Base-by-base conservation (phyloP, 495 filamentous ascomycete species). In the Hyaloscypha bicolor region DNA sequence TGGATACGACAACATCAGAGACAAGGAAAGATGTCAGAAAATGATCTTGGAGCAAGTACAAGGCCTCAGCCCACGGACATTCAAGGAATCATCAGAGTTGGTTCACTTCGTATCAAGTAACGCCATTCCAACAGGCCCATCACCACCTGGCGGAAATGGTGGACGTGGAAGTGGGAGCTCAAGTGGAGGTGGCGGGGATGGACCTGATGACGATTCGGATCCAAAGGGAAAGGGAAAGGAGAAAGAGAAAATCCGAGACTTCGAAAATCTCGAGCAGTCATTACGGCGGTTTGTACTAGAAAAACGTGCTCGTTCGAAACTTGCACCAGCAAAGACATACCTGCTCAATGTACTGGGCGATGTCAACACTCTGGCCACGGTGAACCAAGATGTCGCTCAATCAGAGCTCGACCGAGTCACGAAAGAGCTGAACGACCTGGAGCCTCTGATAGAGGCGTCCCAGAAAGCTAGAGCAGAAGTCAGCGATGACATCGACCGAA, bases 91-190 rank as follows among this genome's bases (percentile, higher is more conserved):
- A 9, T 84, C 86, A 12, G 95, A 99, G 69, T 82, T 99, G 3
- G 95, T 99, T 16, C 95, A 99, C 74, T 99, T 98, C 71, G 96
- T 99, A 14, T 98, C 95, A 9, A 97, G 93, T 69, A 95, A 97
- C 74, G 93, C 93, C 12, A 92, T 98, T 66, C 93, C 93, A 4
- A 87, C 90, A 57, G 82, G 80, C 4, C 86, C 88, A 4, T 67
- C 77, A 0, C 80, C 82, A 5, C 82, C 83, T 25, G 83, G 85
- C 22, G 81, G 82, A 42, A 78, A 81, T 31, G 83, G 86, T 57
- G 87, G 86, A 39, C 74, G 76, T 64, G 79, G 82, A 51, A 79
- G 80, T 61, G 82, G 87, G 42, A 86, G 86, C 57, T 87, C 85
- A 45, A 85, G 86, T 61, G 86, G 84, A 68, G 81, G 84, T 56